Conservation (phyloP, 139 green algal genomes). For the Parachlorella kessleri region DNA sequence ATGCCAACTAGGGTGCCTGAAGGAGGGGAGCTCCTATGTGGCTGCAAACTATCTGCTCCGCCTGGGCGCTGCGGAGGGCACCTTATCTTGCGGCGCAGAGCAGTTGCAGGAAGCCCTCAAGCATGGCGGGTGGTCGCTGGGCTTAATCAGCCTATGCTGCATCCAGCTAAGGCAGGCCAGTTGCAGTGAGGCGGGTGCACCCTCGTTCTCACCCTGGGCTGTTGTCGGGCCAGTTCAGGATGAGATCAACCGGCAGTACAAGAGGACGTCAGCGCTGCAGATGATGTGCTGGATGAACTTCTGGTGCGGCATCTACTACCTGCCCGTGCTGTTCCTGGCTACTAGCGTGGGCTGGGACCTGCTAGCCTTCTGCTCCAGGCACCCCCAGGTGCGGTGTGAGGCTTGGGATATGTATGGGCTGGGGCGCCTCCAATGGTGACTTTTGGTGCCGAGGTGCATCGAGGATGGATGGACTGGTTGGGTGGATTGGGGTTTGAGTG, state of each 20-base stretch:
- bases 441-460: too few relatives aligned
- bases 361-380: constrained; percentile 71
- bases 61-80: too few relatives aligned
- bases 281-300: constrained; percentile 99
- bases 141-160: background rate
- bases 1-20: too few relatives aligned
- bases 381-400: constrained; percentile 70
- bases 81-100: too few relatives aligned
- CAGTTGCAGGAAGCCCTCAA: too few relatives aligned
- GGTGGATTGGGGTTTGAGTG: too few relatives aligned
- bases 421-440: background rate
- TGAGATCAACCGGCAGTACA: constrained; percentile 77
- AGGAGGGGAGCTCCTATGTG: too few relatives aligned
- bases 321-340: constrained; percentile 81
- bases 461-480: too few relatives aligned
- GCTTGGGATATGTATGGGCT: too few relatives aligned
- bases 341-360: constrained; percentile 52
- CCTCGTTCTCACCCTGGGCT: background rate
- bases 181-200: background rate
- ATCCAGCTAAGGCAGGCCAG: background rate
- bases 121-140: too few relatives aligned
- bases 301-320: constrained; percentile 85
- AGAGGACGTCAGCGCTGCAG: constrained; percentile 70
- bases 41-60: too few relatives aligned
- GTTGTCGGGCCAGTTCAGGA: too few relatives aligned